Evolutionary conservation across 805 yeast genomes (phyloP), one percentile per base, ranked within the genome.

Genomic region (Starmerella lactis-condensi): DNA sequence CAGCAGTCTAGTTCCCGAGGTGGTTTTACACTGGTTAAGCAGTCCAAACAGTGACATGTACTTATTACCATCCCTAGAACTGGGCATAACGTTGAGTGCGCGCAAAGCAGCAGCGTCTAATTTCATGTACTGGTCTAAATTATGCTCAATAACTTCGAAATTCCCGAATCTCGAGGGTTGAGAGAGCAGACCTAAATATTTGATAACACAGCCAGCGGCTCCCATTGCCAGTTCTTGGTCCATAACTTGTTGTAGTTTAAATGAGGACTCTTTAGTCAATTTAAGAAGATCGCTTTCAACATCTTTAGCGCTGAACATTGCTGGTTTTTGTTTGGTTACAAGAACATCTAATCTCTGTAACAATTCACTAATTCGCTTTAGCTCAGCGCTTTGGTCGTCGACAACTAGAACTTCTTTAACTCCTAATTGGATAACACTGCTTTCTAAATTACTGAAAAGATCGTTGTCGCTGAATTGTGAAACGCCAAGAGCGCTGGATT

Each of bases 51-150:
- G 55, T 7, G 91, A 75, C 59, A 59, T 56, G 0, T 69, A 51
- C 38, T 67, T 64, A 4, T 58, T 47, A 15, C 62, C 60, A 33
- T 59, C 64, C 17, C 59, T 46, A 6, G 60, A 54, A 3, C 59
- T 52, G 8, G 95, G 92, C 56, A 83, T 79, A 17, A 89, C 60
- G 48, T 85, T 85, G 37, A 89, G 59, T 0, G 96, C 93, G 35
- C 71, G 71, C 32, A 83, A 69, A 0, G 96, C 93, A 1, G 95
- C 72, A 5, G 85, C 69, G 49, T 89, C 99, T 29, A 89, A 62
- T 46, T 78, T 76, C 92, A 89, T 79, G 51, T 63, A 83, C 40
- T 75, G 72, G n/a, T 68, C 60, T 30, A 85, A 60, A 35, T 73
- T 72, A 51, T 83, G 85, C 40, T 66, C 65, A 18, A 65, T 65